Evolutionary conservation across 371 early-diverging fungal genomes (phyloP).

Genomic region (Mortierella sp.): DNA sequence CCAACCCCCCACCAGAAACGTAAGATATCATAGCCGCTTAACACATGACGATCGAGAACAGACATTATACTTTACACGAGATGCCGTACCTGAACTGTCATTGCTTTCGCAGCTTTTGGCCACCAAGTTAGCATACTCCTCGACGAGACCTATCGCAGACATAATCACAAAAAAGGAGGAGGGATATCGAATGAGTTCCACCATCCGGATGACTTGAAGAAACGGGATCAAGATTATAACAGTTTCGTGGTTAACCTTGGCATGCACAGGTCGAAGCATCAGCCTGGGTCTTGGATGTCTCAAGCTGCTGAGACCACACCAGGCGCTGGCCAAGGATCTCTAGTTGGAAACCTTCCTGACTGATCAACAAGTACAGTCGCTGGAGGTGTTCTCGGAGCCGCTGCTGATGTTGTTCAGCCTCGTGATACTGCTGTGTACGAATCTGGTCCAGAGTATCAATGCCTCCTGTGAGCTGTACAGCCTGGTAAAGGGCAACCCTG

Average conservation of each 20-base stretch:
- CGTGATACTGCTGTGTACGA: conserved; percentile 33
- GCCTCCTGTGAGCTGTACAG: conserved; percentile 36
- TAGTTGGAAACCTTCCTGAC: conserved; percentile 44
- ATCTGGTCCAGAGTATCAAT: conserved; percentile 43
- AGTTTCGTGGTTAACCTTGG: conserved; percentile 39
- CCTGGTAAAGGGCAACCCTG: conserved; percentile 32
- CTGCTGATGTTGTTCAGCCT: conserved; percentile 37
- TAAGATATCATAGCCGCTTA: too few relatives aligned
- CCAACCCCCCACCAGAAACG: not conserved
- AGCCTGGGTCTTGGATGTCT: conserved; percentile 27
- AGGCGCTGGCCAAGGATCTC: conserved; percentile 51
- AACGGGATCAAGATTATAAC: too few relatives aligned
- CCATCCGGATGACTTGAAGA: too few relatives aligned
- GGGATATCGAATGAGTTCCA: too few relatives aligned
- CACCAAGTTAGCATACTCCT: conserved; percentile 18
- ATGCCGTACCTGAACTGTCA: conserved; percentile 15
- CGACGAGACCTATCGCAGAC: conserved; percentile 22
- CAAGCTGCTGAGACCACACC: conserved; percentile 49
- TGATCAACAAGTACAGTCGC: conserved; percentile 22
- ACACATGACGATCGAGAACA: too few relatives aligned
- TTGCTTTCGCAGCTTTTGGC: conserved; percentile 13
- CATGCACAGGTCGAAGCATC: conserved; percentile 17
- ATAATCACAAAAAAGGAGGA: too few relatives aligned
- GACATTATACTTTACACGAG: not conserved
- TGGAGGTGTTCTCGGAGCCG: conserved; percentile 34